A percentile compares a stretch with the other conserved stretches of the same genome.
phyloP scores from a whole-genome alignment of 129 eudicot genomes.

The Chrysanthemum seticuspe region DNA sequence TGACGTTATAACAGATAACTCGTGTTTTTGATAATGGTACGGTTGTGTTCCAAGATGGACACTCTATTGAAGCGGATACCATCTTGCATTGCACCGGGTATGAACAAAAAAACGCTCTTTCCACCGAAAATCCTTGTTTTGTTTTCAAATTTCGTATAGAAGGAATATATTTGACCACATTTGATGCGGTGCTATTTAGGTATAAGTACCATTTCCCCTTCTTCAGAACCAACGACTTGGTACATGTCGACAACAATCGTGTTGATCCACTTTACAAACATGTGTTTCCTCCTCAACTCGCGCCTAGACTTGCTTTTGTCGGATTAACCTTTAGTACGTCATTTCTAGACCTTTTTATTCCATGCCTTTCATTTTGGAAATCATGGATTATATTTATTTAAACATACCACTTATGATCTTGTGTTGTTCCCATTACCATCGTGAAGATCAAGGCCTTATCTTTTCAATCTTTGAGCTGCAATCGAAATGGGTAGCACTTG shows the following conservation, averaged over 20 bases:
- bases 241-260: slow-evolving; percentile 52
- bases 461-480: slow-evolving; percentile 53
- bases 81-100: slow-evolving; percentile 82
- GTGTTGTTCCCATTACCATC: too few relatives aligned
- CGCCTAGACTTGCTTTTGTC: slow-evolving; percentile 58
- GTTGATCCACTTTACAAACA: slow-evolving; percentile 77
- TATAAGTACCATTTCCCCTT: slow-evolving; percentile 44
- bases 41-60: slow-evolving; percentile 54
- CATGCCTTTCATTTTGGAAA: too few relatives aligned
- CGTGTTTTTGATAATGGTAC: slow-evolving; percentile 49
- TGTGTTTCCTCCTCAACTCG: slow-evolving; percentile 51
- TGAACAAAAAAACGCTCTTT: slow-evolving; percentile 11
- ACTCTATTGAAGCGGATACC: slow-evolving; percentile 40
- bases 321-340: slow-evolving; percentile 32
- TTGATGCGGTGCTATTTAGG: not conserved
- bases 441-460: too few relatives aligned
- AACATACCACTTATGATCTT: too few relatives aligned
- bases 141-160: not conserved
- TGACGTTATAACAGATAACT: slow-evolving; percentile 35
- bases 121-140: not conserved
- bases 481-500: slow-evolving; percentile 54
- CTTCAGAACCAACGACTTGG: slow-evolving; percentile 32
- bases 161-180: not conserved
- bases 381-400: too few relatives aligned
- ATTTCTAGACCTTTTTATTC: not conserved